Base-by-base conservation (phyloP, 2,329 filamentous ascomycete species). In the Verticillium tricorpus region DNA sequence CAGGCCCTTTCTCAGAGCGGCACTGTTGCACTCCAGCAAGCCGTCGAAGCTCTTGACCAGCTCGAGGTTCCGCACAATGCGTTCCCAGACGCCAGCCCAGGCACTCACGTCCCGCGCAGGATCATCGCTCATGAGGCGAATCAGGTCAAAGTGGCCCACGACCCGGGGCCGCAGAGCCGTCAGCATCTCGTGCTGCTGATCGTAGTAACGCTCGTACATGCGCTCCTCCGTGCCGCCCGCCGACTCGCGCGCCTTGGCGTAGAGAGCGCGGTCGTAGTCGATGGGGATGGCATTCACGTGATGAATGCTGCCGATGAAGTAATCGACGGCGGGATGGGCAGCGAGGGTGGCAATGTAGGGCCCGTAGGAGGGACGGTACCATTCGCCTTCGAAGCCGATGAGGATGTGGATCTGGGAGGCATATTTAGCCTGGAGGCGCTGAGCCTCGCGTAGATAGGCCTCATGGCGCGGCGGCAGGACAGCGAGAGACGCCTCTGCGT, bases 131-230 rank as follows among this genome's bases (percentile, higher is more conserved):
- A 95, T 82, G 65, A 99, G 78, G 14, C 94, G 82, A 60, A 98
- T 89, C 22, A 99, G 85, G 76, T 99, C 95, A 73, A 99, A 96
- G 77, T 99, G 95, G 0, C 93, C 95, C 4, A 99, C 89, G 14
- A 99, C 83, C 8, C 85, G 85, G 35, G 95, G 95, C 67, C 80
- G 79, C 66, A 97, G 75, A 8, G 84, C 80, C 60, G 77, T 75
- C 56, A 99, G 80, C 93, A 99, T 96, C 22, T 87, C 86, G 64
- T 84, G 83, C 78, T 98, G 95, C 67, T 88, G 80, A 74, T 98
- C 93, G 73, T 96, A 98, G 78, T 97, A 99, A 66, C 87, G 85
- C 71, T 87, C 87, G 70, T 89, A 94, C 25, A 97, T 80, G n/a
- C 74, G 75, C 73, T 92, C 87, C 71, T 97, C 92, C 0, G 81